Conservation (phyloP, 345 rosid genomes). For the Diplotaxis tenuifolia region DNA sequence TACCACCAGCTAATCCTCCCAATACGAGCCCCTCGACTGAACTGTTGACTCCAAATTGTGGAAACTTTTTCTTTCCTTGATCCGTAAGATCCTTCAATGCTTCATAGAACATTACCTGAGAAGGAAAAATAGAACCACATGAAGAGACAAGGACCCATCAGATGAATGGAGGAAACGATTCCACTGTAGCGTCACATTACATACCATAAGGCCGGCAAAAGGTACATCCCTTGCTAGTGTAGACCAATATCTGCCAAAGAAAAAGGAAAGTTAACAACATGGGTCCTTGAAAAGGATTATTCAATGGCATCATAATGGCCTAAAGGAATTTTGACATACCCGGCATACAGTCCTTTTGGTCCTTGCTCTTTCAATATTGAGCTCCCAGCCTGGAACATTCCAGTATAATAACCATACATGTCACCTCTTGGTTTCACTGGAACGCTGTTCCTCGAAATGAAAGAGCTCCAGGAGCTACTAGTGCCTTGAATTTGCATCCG, state of each 20-base stretch:
- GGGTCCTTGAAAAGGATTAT: conserved; percentile 2
- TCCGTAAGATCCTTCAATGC: conserved; percentile 60
- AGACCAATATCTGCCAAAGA: conserved; percentile 68
- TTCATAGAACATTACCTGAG: conserved; percentile 87
- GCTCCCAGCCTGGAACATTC: conserved; percentile 82
- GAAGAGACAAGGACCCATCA: conserved; percentile 7
- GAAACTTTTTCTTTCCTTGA: conserved; percentile 55
- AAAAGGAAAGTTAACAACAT: neutral
- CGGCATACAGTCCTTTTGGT: conserved; percentile 79
- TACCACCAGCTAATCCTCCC: conserved; percentile 98
- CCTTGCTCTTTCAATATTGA: conserved; percentile 93
- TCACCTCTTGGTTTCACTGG: conserved; percentile 45
- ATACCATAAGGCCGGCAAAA: conserved; percentile 94
- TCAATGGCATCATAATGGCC: conserved; percentile 2
- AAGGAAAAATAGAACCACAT: conserved; percentile 12
- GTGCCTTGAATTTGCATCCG: conserved; percentile 99
- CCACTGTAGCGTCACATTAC: neutral
- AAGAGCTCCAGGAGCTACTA: conserved; percentile 64
- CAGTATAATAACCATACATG: conserved; percentile 76
- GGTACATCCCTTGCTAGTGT: conserved; percentile 96
- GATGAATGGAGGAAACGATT: neutral
- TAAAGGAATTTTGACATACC: conserved; percentile 45
- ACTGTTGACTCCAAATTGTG: conserved; percentile 44
- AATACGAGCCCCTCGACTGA: conserved; percentile 75
- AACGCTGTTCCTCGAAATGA: conserved; percentile 43